These are phyloP conservation scores for Carex arenaria DNA, from an alignment of 202 grass and related monocot genomes.

Conservation along the genomic window DNA sequence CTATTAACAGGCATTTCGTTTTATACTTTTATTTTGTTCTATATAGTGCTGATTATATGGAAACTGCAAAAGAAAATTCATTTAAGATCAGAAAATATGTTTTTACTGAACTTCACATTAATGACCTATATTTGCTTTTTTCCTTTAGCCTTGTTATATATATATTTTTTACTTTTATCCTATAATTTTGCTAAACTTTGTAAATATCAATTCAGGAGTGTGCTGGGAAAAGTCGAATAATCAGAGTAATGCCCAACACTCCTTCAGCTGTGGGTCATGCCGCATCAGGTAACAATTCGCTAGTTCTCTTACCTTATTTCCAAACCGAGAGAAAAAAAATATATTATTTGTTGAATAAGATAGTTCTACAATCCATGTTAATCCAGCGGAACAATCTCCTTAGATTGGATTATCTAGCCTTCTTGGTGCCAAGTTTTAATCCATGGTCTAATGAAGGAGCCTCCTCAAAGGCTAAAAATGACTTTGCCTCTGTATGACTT, in stretches of 20 bases:
- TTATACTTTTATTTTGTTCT: not conserved
- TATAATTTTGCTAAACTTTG: too few relatives aligned
- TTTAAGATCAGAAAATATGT: not conserved
- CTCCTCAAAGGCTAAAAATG: not conserved
- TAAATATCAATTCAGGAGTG: constrained; percentile 50
- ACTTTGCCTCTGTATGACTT: not conserved
- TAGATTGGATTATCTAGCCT: not conserved
- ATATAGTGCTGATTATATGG: not conserved
- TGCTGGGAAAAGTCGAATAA: constrained; percentile 81
- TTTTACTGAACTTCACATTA: not conserved
- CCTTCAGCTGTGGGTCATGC: constrained; percentile 87
- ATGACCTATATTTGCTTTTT: not conserved
- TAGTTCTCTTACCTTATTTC: not conserved
- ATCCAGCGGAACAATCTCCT: not conserved
- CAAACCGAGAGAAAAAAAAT: not conserved
- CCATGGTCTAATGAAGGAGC: not conserved
- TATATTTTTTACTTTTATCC: not conserved
- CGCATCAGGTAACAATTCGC: constrained; percentile 66
- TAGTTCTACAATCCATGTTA: not conserved
- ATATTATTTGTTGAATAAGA: not conserved
- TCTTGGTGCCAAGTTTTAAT: not conserved
- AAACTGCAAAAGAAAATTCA: not conserved
- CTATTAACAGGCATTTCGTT: not conserved
- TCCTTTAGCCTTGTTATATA: not conserved
- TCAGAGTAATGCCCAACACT: constrained; percentile 99